Base-by-base conservation (phyloP, 108 stramenopile species). In the Schizochytrium sp. region DNA sequence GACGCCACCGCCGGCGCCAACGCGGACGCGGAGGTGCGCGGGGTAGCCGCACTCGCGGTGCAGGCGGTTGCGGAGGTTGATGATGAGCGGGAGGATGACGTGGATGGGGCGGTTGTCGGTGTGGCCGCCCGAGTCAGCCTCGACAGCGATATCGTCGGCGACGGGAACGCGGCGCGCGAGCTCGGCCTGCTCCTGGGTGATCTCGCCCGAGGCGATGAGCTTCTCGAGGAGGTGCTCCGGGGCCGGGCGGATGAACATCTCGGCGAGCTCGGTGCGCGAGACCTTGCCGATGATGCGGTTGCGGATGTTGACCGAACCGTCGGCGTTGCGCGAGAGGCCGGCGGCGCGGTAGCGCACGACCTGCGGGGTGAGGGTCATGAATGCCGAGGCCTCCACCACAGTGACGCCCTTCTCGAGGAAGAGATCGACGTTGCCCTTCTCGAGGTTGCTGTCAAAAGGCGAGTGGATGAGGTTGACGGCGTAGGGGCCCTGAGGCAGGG, bases 401-500 rank as follows among this genome's bases (percentile, higher is more conserved):
- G 28, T 44, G 41, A 72, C 72, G 72, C 41, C 72, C 72, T 72
- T 72, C 41, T 72, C 41, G 41, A 44, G 28, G 72, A 34, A 34
- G 72, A 34, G 72, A 41, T 34, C 72, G 1, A 44, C 72, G 72
- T 34, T 44, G 41, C 41, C 41, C 63, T 69, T 69, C 63, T 69
- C 63, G 3, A 69, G 63, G 63, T 69, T 69, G 63, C 63, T 69
- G 41, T 69, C 63, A 23, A 69, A 69, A 5, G 63, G 63, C 34
- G 63, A 69, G 63, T 69, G 63, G 63, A 69, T 69, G 63, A 69
- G 63, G 63, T 69, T 69, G 63, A 69, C 63, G 63, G 63, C 63
- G 63, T 41, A 69, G 14, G 63, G 63, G 63, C 63, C 63, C 34
- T 69, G 25, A 1, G 63, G 63, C 21, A 69, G 63, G 21, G 25